Percentiles rank a stretch among this genome's conserved stretches.
phyloP scores from a whole-genome alignment of 2,329 filamentous ascomycete genomes.

The Calonectria naviculata region DNA sequence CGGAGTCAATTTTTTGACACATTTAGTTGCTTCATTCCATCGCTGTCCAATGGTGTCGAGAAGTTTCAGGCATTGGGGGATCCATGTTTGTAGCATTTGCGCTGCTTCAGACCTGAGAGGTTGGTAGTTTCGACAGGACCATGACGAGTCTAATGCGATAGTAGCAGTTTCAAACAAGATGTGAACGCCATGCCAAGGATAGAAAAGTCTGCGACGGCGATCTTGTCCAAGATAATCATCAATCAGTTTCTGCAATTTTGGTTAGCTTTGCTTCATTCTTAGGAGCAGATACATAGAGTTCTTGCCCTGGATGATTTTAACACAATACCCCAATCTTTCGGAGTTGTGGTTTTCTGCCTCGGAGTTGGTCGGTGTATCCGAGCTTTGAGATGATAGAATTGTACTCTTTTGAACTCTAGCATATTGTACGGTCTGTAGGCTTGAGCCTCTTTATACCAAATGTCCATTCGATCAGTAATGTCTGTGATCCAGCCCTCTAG shows the following conservation, averaged over 20 bases:
- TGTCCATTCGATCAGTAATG: neutral
- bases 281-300: neutral
- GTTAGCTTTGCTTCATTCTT: neutral
- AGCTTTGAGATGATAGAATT: neutral
- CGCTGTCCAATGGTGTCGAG: neutral
- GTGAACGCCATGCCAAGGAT: neutral
- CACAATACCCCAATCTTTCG: neutral
- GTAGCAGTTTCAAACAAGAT: neutral
- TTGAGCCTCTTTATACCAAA: slow-evolving; percentile 1
- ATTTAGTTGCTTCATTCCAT: neutral
- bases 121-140: neutral
- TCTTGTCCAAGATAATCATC: slow-evolving; percentile 2
- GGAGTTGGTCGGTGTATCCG: neutral
- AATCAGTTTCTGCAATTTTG: neutral
- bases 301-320: neutral
- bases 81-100: neutral
- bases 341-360: neutral
- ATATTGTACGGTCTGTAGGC: neutral
- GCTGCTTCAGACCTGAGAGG: neutral
- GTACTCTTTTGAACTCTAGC: neutral
- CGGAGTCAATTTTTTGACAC: neutral
- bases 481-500: neutral
- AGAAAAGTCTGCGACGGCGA: neutral
- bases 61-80: neutral
- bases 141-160: neutral